phyloP scores from a whole-genome alignment of 2,329 filamentous ascomycete genomes.

The Aspergillus brunneoviolaceus region DNA sequence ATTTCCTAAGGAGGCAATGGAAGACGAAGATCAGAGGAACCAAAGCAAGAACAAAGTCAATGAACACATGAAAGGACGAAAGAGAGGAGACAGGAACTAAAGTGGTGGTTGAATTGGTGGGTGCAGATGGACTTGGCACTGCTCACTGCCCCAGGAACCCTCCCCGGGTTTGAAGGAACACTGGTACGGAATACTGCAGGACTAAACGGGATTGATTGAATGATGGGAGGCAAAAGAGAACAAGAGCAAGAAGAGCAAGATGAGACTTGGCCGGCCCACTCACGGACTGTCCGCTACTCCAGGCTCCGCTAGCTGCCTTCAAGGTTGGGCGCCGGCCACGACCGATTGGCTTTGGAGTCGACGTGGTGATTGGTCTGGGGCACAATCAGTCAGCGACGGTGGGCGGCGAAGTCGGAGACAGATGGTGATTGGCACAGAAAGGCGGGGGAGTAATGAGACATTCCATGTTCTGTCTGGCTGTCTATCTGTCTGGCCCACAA shows the following conservation, averaged over 20 bases:
- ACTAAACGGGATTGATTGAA: background rate
- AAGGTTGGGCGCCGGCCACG: background rate
- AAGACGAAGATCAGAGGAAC: background rate
- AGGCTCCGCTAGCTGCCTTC: too few relatives aligned
- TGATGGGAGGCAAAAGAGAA: background rate
- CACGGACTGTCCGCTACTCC: background rate
- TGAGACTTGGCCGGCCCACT: background rate
- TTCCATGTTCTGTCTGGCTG: background rate
- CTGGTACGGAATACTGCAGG: background rate
- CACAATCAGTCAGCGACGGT: background rate
- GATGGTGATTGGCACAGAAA: background rate
- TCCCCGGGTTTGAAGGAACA: background rate
- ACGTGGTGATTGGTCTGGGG: background rate
- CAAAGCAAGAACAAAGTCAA: background rate
- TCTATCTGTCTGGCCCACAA: background rate
- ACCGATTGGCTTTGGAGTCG: background rate
- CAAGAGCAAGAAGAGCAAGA: too few relatives aligned
- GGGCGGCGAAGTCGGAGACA: background rate
- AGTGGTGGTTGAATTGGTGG: background rate
- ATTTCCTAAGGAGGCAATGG: conserved; percentile 3
- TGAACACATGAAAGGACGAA: background rate
- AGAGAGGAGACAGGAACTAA: background rate
- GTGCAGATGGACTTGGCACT: background rate
- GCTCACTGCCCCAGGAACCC: background rate
- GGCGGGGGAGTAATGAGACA: background rate